Percentiles rank a stretch among this genome's conserved stretches.
Conservation (phyloP, 805 yeast species). For the Starmerella roubikii region DNA sequence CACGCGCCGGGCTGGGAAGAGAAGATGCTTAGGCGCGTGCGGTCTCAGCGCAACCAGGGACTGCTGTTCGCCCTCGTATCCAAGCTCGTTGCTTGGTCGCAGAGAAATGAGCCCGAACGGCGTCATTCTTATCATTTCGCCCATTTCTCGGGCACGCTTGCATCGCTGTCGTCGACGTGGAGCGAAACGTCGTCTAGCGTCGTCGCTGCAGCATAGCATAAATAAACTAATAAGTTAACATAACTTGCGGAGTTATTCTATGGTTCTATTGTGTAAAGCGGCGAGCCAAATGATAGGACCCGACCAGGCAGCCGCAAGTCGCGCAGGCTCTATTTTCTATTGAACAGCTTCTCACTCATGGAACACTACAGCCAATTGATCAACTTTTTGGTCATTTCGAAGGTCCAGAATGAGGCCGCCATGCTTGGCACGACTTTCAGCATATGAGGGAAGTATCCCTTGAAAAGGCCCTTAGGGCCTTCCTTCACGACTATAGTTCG, state of each 20-base stretch:
- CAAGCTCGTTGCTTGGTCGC: conserved; percentile 4
- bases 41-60: background rate
- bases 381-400: conserved; percentile 50
- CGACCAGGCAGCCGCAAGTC: too few relatives aligned
- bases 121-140: conserved; percentile 9
- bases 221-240: too few relatives aligned
- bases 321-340: too few relatives aligned
- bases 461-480: conserved; percentile 67
- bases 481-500: conserved; percentile 54
- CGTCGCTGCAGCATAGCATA: background rate
- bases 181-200: conserved; percentile 3
- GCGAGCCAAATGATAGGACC: background rate
- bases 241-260: too few relatives aligned
- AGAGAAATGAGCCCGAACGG: background rate
- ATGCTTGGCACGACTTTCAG: conserved; percentile 87
- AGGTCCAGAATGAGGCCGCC: conserved; percentile 91
- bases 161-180: conserved; percentile 8
- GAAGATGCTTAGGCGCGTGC: conserved; percentile 1
- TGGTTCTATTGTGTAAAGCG: too few relatives aligned
- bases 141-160: conserved; percentile 6
- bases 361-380: conserved; percentile 1
- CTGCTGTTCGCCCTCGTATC: conserved; percentile 3
- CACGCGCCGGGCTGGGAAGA: conserved; percentile 18
- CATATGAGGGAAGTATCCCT: conserved; percentile 52
- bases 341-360: too few relatives aligned